Conservation (phyloP, 169 alveolate genomes). For the Pseudocohnilembus persalinus region DNA sequence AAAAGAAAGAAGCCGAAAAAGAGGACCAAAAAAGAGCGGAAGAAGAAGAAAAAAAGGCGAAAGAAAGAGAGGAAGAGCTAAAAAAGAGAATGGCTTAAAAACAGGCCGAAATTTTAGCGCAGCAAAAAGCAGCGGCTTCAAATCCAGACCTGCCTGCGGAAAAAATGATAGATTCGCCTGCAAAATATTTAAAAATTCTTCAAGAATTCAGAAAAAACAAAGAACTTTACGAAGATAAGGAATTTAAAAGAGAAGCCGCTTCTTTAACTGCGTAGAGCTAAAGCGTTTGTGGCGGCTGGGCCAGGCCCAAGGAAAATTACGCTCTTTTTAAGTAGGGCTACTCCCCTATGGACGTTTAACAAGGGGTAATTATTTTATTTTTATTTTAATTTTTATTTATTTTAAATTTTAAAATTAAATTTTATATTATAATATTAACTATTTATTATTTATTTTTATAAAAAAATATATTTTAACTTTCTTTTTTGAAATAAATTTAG, state of each 20-base stretch:
- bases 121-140: background rate
- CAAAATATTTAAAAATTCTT: slow-evolving; percentile 26
- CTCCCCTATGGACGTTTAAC: slow-evolving; percentile 41
- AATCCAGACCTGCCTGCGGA: background rate
- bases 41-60: slow-evolving; percentile 20
- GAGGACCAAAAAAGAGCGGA: slow-evolving; percentile 10
- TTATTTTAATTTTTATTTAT: too few species aligned
- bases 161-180: slow-evolving; percentile 19
- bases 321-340: slow-evolving; percentile 16
- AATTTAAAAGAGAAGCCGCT: slow-evolving; percentile 1
- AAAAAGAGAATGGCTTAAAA: background rate
- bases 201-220: slow-evolving; percentile 7
- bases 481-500: background rate
- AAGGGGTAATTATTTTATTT: slow-evolving; percentile 33
- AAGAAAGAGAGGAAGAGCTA: slow-evolving; percentile 22
- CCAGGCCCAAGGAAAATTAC: slow-evolving; percentile 14
- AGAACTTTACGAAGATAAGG: slow-evolving; percentile 2
- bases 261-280: background rate
- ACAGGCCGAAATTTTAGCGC: background rate
- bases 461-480: too few species aligned
- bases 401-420: too few species aligned
- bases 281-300: background rate
- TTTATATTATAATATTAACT: too few species aligned
- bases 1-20: background rate
- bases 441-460: too few species aligned